phyloP scores from a whole-genome alignment of 306 rosid species.

The Ochetophila trinervis region DNA sequence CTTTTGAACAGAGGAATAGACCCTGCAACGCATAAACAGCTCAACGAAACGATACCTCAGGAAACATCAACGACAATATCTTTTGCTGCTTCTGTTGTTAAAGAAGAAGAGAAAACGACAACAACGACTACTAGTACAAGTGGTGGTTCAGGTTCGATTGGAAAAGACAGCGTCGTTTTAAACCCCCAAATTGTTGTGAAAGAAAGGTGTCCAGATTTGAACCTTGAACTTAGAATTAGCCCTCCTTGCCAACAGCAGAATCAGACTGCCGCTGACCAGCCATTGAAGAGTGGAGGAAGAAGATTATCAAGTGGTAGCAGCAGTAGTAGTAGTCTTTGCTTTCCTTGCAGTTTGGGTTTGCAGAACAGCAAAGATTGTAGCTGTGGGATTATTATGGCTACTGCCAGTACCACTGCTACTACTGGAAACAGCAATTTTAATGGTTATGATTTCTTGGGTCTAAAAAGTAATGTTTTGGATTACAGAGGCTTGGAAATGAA shows the following conservation, averaged over 20 bases:
- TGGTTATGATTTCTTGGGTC: conserved; percentile 84
- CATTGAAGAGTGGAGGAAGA: conserved; percentile 38
- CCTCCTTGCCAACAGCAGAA: conserved; percentile 57
- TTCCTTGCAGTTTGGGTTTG: conserved; percentile 53
- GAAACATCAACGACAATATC: conserved; percentile 45
- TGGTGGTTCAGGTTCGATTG: conserved; percentile 24
- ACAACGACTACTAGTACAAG: background rate
- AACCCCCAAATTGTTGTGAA: conserved; percentile 5
- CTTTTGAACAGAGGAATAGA: conserved; percentile 90
- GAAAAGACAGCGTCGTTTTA: conserved; percentile 18
- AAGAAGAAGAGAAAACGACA: conserved; percentile 44
- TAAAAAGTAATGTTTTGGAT: conserved; percentile 68
- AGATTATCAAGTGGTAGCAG: background rate
- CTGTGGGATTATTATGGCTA: conserved; percentile 38
- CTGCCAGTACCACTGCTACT: conserved; percentile 11
- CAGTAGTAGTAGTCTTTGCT: conserved; percentile 23
- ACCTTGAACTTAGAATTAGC: conserved; percentile 82
- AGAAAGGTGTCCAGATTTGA: conserved; percentile 73
- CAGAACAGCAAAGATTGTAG: conserved; percentile 43
- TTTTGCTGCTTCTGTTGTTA: conserved; percentile 38
- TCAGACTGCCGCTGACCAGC: conserved; percentile 21
- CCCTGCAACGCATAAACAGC: conserved; percentile 79
- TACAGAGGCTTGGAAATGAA: conserved; percentile 87
- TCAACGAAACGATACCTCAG: conserved; percentile 43
- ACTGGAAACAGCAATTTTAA: conserved; percentile 19